Evolutionary conservation across 2,329 filamentous ascomycete genomes (phyloP), one percentile per base, ranked within the genome.

Genomic region (Emmonsiellopsis sp.): DNA sequence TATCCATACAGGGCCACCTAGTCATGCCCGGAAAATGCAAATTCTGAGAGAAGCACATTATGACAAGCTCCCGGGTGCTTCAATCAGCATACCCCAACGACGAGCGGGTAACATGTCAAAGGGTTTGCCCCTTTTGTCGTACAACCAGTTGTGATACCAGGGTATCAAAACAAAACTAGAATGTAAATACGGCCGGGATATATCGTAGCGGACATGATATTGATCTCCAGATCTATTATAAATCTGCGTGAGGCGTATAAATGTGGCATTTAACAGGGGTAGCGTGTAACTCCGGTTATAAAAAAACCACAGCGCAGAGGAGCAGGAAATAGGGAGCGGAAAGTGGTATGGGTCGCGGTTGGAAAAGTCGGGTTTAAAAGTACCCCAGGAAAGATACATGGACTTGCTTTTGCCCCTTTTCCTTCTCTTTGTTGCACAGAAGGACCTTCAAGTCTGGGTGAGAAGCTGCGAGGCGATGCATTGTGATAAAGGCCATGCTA

Each of bases 121-220:
- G 32, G 14, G 36, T 40, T 14, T 39, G 46, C 46, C 46, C 34
- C 46, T 49, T 33, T 49, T 39, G 46, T 49, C 36, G n/a, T 49
- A 49, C 46, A 49, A 31, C 34, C 46, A 32, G n/a, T n/a, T 17
- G 46, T 39, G 6, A 21, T 33, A 49, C 46, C 17, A 14, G 10
- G n/a, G 10, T 8, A n/a, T 31, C 21, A 49, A 21, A 36, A 36
- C 27, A 33, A 39, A 39, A 49, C 13, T 17, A 40, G 17, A 49
- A 49, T 40, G 21, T 31, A 49, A 39, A 40, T 21, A 40, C 7
- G 13, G 8, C 46, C 6, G 11, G 34, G 7, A 33, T 39, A 36
- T 40, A 49, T 32, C n/a, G 13, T 13, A 8, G 46, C n/a, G 27
- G 46, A 49, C n/a, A 49, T 40, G 31, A 21, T 47, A 8, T 5